Evolutionary conservation across 2,329 filamentous ascomycete species (phyloP).

Genomic region (Arthrinium puccinioides): DNA sequence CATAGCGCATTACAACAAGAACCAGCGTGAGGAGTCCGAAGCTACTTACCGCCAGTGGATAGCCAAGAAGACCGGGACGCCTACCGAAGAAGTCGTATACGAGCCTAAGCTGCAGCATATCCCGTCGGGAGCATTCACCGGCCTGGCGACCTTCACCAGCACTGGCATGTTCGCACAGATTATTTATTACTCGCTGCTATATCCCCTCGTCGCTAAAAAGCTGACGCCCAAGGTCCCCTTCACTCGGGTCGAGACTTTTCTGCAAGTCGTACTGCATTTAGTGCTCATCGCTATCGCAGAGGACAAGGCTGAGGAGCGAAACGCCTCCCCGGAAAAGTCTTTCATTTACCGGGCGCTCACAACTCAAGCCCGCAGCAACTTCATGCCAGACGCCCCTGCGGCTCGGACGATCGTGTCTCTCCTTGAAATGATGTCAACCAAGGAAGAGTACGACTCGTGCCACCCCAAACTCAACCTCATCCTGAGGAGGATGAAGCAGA

Average conservation of each 20-base stretch:
- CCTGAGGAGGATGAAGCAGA: conserved; percentile 77
- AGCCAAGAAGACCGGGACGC: conserved; percentile 79
- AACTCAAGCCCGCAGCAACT: conserved; percentile 54
- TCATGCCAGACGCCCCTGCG: conserved; percentile 46
- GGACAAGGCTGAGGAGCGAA: conserved; percentile 56
- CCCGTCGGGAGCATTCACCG: conserved; percentile 66
- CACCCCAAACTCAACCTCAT: conserved; percentile 80
- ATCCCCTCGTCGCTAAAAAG: conserved; percentile 62
- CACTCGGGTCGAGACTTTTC: conserved; percentile 81
- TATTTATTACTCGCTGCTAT: conserved; percentile 80
- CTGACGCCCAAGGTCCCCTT: conserved; percentile 68
- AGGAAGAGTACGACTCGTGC: conserved; percentile 72
- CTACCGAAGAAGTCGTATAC: conserved; percentile 77
- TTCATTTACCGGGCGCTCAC: conserved; percentile 68
- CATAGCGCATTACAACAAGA: conserved; percentile 92
- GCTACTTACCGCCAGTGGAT: conserved; percentile 79
- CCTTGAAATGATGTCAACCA: conserved; percentile 54
- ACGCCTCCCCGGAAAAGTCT: conserved; percentile 45
- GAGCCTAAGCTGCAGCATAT: conserved; percentile 79
- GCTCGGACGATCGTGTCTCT: conserved; percentile 58
- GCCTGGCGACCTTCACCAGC: conserved; percentile 71
- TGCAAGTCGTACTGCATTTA: conserved; percentile 86
- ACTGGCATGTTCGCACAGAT: conserved; percentile 85
- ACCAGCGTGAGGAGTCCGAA: conserved; percentile 93
- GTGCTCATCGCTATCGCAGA: conserved; percentile 80